These are phyloP conservation scores for Paramyrothecium sp. DNA, from an alignment of 2,329 filamentous ascomycete species.

Conservation along the genomic window DNA sequence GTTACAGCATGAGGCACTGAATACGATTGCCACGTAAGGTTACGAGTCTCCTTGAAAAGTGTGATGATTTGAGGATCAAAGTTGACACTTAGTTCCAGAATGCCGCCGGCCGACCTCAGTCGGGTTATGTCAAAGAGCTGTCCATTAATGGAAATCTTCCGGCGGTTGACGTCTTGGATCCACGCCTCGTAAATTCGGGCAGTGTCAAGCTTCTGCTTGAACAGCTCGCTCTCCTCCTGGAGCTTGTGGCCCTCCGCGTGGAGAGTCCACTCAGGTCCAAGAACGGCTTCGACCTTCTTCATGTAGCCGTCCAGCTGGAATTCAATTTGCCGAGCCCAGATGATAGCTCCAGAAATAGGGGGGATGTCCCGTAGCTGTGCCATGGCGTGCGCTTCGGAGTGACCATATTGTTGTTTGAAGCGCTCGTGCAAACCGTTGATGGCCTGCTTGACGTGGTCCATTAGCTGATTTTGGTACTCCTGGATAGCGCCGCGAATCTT, in stretches of 20 bases:
- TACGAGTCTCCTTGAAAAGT: conserved; percentile 97
- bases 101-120: conserved; percentile 86
- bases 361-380: conserved; percentile 93
- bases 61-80: conserved; percentile 98
- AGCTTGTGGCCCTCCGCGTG: conserved; percentile 95
- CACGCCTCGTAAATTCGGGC: conserved; percentile 93
- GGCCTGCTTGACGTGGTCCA: conserved; percentile 96
- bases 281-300: conserved; percentile 97
- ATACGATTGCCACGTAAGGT: conserved; percentile 92
- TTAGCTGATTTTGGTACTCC: conserved; percentile 96
- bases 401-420: conserved; percentile 98
- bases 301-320: conserved; percentile 94
- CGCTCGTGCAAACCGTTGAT: conserved; percentile 92
- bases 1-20: conserved; percentile 91
- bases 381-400: conserved; percentile 98
- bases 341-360: conserved; percentile 93
- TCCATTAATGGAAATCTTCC: conserved; percentile 88
- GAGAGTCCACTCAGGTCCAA: conserved; percentile 90
- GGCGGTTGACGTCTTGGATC: conserved; percentile 84
- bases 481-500: conserved; percentile 98
- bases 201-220: conserved; percentile 94
- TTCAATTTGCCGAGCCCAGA: conserved; percentile 97
- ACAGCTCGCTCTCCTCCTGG: conserved; percentile 85
- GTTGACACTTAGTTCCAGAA: conserved; percentile 86
- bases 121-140: conserved; percentile 87